Evolutionary conservation across 2,329 filamentous ascomycete species (phyloP), one percentile per base, ranked within the genome.

Genomic region (Colletotrichum somersetense): DNA sequence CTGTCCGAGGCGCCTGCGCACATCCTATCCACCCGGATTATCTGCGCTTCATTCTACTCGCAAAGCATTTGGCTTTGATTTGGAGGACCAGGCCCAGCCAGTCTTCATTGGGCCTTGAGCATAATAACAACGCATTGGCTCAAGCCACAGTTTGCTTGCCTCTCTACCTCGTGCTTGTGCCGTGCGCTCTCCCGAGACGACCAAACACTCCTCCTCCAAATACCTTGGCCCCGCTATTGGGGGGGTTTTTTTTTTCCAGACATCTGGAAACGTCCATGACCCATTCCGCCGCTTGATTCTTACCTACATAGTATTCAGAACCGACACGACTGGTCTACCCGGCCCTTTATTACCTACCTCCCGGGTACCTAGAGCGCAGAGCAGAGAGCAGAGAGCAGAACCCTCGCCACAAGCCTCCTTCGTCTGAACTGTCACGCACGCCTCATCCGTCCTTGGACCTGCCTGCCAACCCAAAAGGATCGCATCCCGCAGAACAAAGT

Each of bases 211-310:
- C 42, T 3, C 18, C 1, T 30, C 26, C 26, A 30, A 30, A 5
- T 30, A 30, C 30, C 30, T 30, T 30, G 30, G 30, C 30, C 30
- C 30, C 30, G 30, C 30, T 30, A 30, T 30, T 30, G 30, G 30
- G 30, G n/a, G n/a, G n/a, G n/a, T n/a, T n/a, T n/a, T n/a, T n/a
- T 46, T 53, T 38, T 58, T 46, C 46, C 50, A 67, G 50, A 33
- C 58, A 42, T 72, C 69, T 72, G 69, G 69, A 72, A 72, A 68
- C 69, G 68, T 72, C 69, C 69, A 72, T 63, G 69, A 68, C 69
- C 69, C 69, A 72, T 69, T 48, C 64, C 38, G 69, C 46, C 64
- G 65, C 69, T 67, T 23, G 58, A 59, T 53, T 58, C 18, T 63
- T 58, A 30, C 30, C 30, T 30, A 5, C 30, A 0, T 30, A 30